Evolutionary conservation across 305 asterid genomes (phyloP), one percentile per base, ranked within the genome.

Genomic region (Fraxinus floribunda): DNA sequence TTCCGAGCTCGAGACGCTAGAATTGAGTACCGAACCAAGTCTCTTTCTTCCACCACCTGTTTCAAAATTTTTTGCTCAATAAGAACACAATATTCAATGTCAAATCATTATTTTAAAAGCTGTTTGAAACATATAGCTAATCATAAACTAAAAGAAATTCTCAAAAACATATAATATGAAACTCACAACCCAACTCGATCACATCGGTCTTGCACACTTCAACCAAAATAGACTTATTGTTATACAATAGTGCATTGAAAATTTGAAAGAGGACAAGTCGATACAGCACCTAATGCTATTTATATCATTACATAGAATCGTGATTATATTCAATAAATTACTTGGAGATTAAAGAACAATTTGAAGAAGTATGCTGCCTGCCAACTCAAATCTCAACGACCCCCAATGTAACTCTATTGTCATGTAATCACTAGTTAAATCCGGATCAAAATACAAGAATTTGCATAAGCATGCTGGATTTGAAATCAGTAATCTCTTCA

Each of bases 131-230:
- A 18, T 24, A 70, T 16, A 39, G 73, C 9, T 66, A 20, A 79
- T 32, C 36, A 79, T 3, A 24, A 3, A 9, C 49, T 5, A 64
- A 75, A 38, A 44, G 16, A 71, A 29, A 72, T 16, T 7, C 39
- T 15, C 64, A 2, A 2, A 20, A n/a, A 5, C 11, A 74, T 18
- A 49, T 10, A 79, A 24, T 66, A 15, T 68, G 35, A 79, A 49
- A 84, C 97, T 93, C 90, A 93, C 98, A 91, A 77, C 86, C 98
- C 98, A 77, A 92, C 83, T 7, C 97, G 94, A 87, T 94, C 94
- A 24, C 97, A 90, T 3, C 98, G 93, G 57, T 93, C 92, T 90
- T 93, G 93, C 97, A 94, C 44, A 94, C 98, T 93, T 90, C 55
- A 44, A 81, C 84, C 84, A 88, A 44, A 41, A 83, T 77, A 79